Base-by-base conservation (phyloP, 2,329 filamentous ascomycete species). In the Alternaria sp. region DNA sequence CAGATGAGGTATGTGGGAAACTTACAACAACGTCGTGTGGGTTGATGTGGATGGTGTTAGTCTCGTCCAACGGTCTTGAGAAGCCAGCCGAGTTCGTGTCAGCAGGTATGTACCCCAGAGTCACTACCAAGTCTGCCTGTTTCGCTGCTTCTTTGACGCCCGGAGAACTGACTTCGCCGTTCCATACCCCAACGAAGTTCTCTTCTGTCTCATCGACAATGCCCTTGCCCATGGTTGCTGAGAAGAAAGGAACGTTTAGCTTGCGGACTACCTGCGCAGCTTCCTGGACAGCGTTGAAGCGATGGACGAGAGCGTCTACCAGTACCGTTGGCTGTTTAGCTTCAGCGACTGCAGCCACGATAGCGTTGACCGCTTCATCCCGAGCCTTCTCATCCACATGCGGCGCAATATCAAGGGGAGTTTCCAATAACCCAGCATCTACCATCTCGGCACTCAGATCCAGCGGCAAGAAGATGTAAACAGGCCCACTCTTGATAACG, bases 81-180 rank as follows among this genome's bases (percentile, higher is more conserved):
- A 83, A 83, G 15, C 75, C 76, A 1, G 79, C 81, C 1, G 80
- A 77, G 59, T 83, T 84, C 8, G 81, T 83, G 57, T 84, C 82
- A 10, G 76, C 73, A 8, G 80, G 78, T 10, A 83, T 66, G 43
- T 78, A 78, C 3, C 82, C 82, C 4, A 83, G 55, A 2, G 79
- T 73, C 15, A 84, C 64, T 0, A 81, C 70, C 8, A 81, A 55
- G 56, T 84, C 82, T 26, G 74, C 75, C 0, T 67, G 61, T 54
- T 78, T 73, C 14, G 81, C 77, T 5, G 74, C 79, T 30, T 78
- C 73, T 6, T 75, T 69, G 2, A 83, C 71, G 18, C 81, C 82
- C 0, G 79, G 78, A 1, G 71, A 69, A 12, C 79, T 76, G 7
- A 80, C 66, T n/a, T 71, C 68, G 11, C 82, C 82, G 55, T 82